Evolutionary conservation across 31 red algal species (phyloP), one percentile per base, ranked within the genome.

Genomic region (Odonthalia washingtoniensis): DNA sequence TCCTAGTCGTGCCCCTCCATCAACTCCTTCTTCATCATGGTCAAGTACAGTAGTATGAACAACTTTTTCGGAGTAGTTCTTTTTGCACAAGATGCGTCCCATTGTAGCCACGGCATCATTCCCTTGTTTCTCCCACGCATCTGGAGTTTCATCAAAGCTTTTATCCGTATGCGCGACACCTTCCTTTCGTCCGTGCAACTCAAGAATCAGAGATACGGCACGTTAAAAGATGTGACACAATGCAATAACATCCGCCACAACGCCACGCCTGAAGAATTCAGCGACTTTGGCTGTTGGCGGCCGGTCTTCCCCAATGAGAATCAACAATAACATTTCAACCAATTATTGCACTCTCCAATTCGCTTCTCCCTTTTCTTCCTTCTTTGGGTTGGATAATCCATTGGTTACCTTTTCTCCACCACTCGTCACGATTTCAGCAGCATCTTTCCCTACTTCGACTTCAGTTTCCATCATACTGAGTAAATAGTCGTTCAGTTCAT

Each of bases 41-140:
- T 96, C 94, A 57, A 96, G 85, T 30, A 89, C 89, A 34, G 92
- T 84, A 34, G 86, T 93, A 65, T 93, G 89, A 43, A 96, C 81
- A 24, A 96, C 45, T 42, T 89, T 72, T n/a, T 79, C 73, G n/a
- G 76, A 80, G 73, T 89, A 96, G 33, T 92, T 74, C n/a, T 75
- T 83, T 21, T 41, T 43, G 41, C 52, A 65, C 24, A 92, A 30
- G 28, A 85, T 74, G 3, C 42, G 70, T 49, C 86, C 85, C 40
- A 96, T 76, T 36, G 83, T 77, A 28, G 63, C 81, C 2, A 93
- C 39, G 36, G 90, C 90, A 32, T 28, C 27, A 38, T 86, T 87
- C 42, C 88, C 88, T 3, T 41, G 0, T 2, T 9, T 77, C 12
- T 5, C 33, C 72, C 78, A 77, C 4, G 82, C 33, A 49, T 18